Evolutionary conservation across 441 rosid species (phyloP), one percentile per base, ranked within the genome.

Genomic region (Isatis lusitanica): DNA sequence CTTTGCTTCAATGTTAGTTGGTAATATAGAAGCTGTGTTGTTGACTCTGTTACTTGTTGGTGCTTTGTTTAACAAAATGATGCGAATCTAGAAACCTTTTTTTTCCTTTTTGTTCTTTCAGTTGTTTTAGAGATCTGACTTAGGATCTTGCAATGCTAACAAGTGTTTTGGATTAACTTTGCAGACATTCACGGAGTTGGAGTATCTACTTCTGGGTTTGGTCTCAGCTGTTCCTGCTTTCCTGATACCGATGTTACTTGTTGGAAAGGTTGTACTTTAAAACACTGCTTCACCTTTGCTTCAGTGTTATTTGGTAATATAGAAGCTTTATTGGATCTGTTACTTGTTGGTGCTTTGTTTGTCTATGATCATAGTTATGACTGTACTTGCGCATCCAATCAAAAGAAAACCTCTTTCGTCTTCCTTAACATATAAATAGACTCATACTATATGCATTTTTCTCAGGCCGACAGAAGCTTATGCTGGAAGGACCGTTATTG

Each of bases 111-210:
- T 21, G n/a, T 21, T 1, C 24, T 21, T 21, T 21, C 24, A 21
- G 24, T 21, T 21, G 24, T 21, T 21, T 21, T 21, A 21, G 24
- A 21, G 24, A 21, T 21, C 2, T 21, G 24, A 21, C 24, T 21
- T 21, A 21, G 24, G 24, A 21, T 21, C 35, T 4, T 31, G 38
- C 9, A 35, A 35, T 35, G 39, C 10, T 35, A 35, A 35, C 39
- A 35, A 2, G 8, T 10, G 9, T 46, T 21, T 16, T 59, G 68
- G 71, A 28, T 24, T 66, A 4, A 57, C 58, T 47, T 47, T 47
- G 47, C 90, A 94, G 99, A 89, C 73, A 44, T 94, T 94, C 63
- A 83, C 98, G 2, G 98, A 92, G 66, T 65, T 94, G 87, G 99
- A 94, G 71, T 94, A 94, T 81, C 77, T 94, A 82, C 90, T 94